Percentiles rank a stretch among this genome's conserved stretches.
These are phyloP conservation scores for Lactifluus hygrophoroides DNA, from an alignment of 768 basidiomycete species.

Conservation along the genomic window DNA sequence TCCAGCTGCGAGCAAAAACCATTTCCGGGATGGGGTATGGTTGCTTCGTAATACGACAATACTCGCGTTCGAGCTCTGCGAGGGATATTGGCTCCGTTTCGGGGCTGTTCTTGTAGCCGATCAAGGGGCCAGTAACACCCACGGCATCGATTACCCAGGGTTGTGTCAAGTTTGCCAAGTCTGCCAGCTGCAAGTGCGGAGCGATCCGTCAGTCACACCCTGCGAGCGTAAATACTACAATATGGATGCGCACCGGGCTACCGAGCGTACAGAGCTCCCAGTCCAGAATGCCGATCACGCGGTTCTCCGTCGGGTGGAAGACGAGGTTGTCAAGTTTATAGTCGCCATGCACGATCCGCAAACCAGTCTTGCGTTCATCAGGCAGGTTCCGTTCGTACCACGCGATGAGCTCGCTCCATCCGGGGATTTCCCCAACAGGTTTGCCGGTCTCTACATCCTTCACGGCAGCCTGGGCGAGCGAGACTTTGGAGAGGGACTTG, in stretches of 20 bases:
- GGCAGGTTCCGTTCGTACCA: slow-evolving; percentile 77
- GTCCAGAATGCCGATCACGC: slow-evolving; percentile 91
- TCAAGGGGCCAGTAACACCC: slow-evolving; percentile 28
- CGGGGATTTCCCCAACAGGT: slow-evolving; percentile 63
- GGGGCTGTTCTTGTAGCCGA: slow-evolving; percentile 49
- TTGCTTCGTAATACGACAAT: slow-evolving; percentile 56
- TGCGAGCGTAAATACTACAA: background rate
- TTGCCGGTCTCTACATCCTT: slow-evolving; percentile 56
- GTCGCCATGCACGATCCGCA: slow-evolving; percentile 93
- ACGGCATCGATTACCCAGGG: slow-evolving; percentile 60
- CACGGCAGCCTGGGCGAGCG: slow-evolving; percentile 63
- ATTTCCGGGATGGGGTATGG: slow-evolving; percentile 73
- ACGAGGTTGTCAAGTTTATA: slow-evolving; percentile 97
- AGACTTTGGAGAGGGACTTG: slow-evolving; percentile 77
- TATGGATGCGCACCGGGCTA: slow-evolving; percentile 53
- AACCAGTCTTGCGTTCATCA: slow-evolving; percentile 63
- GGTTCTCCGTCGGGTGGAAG: slow-evolving; percentile 87
- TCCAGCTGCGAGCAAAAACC: slow-evolving; percentile 78
- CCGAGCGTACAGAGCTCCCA: slow-evolving; percentile 98
- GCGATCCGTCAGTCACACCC: background rate
- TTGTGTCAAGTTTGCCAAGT: slow-evolving; percentile 83
- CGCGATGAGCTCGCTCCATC: slow-evolving; percentile 55
- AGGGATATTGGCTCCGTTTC: slow-evolving; percentile 52
- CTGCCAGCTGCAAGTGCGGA: slow-evolving; percentile 53
- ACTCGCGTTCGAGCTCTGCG: slow-evolving; percentile 74